phyloP scores from a whole-genome alignment of 2,329 filamentous ascomycete species.

The Fusarium sp. region DNA sequence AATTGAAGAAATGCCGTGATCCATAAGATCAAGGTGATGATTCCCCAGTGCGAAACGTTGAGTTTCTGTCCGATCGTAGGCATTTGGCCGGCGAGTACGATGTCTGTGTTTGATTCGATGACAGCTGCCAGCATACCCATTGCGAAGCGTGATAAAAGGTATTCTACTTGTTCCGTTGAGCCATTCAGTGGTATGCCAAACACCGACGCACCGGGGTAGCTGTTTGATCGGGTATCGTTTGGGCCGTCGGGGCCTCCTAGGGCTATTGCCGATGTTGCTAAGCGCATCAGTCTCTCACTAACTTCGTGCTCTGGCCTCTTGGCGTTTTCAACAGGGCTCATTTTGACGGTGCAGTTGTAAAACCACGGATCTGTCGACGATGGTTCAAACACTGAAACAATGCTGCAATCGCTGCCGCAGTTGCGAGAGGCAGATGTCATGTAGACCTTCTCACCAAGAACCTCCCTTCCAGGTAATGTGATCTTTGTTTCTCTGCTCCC shows the following conservation, averaged over 20 bases:
- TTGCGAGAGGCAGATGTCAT: neutral
- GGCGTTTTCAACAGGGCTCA: neutral
- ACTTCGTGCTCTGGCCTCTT: neutral
- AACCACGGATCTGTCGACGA: neutral
- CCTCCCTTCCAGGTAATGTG: neutral
- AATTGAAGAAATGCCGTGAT: neutral
- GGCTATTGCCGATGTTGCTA: neutral
- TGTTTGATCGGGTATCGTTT: neutral
- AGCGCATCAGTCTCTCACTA: neutral
- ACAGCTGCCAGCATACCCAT: neutral
- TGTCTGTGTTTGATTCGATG: neutral
- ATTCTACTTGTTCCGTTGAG: neutral
- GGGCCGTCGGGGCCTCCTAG: neutral
- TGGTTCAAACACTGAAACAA: neutral
- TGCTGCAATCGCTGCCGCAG: neutral
- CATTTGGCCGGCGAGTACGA: neutral
- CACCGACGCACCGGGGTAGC: rapidly evolving
- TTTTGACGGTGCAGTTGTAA: neutral
- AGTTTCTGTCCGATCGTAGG: neutral
- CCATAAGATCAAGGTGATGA: neutral
- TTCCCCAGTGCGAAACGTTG: neutral
- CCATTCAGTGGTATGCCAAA: neutral
- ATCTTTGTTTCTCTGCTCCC: neutral
- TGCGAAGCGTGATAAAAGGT: neutral
- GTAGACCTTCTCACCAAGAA: neutral